Conservation (phyloP, 2,329 filamentous ascomycete species). For the Mollisiaceae sp. region DNA sequence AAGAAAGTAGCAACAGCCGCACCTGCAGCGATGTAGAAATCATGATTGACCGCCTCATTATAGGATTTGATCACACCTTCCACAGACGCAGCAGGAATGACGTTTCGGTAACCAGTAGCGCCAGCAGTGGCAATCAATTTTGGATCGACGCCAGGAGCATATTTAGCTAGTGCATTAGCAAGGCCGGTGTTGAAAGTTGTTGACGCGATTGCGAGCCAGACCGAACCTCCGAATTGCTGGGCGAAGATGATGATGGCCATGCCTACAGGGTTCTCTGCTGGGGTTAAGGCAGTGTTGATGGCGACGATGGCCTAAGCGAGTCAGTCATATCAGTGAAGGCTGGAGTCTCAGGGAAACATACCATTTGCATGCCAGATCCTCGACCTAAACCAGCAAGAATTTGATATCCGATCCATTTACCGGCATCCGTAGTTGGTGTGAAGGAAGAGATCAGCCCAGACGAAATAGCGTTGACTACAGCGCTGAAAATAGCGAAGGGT, state of each 20-base stretch:
- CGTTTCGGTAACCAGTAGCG: constrained; percentile 45
- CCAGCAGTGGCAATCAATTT: constrained; percentile 46
- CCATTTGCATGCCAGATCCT: constrained; percentile 34
- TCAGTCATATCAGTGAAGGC: constrained; percentile 1
- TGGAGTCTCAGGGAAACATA: constrained; percentile 13
- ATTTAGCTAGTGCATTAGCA: constrained; percentile 38
- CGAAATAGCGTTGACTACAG: constrained; percentile 39
- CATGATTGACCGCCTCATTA: constrained; percentile 44
- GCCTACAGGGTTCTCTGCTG: constrained; percentile 40
- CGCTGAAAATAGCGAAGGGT: constrained; percentile 41
- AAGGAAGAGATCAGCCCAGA: constrained; percentile 43
- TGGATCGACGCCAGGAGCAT: constrained; percentile 43
- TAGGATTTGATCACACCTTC: constrained; percentile 48
- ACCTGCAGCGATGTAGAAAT: constrained; percentile 49
- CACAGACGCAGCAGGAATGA: constrained; percentile 43
- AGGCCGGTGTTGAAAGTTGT: constrained; percentile 44
- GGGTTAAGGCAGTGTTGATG: constrained; percentile 41
- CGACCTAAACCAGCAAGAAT: constrained; percentile 33
- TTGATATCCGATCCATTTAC: constrained; percentile 37
- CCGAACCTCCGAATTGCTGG: constrained; percentile 41
- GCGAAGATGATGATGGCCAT: constrained; percentile 44
- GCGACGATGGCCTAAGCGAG: constrained; percentile 38
- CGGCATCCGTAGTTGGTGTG: constrained; percentile 28
- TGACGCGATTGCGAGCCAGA: constrained; percentile 41
- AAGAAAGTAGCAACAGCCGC: constrained; percentile 43